Conservation (phyloP, 2,329 filamentous ascomycete species). For the Hymenoscyphus infarciens region DNA sequence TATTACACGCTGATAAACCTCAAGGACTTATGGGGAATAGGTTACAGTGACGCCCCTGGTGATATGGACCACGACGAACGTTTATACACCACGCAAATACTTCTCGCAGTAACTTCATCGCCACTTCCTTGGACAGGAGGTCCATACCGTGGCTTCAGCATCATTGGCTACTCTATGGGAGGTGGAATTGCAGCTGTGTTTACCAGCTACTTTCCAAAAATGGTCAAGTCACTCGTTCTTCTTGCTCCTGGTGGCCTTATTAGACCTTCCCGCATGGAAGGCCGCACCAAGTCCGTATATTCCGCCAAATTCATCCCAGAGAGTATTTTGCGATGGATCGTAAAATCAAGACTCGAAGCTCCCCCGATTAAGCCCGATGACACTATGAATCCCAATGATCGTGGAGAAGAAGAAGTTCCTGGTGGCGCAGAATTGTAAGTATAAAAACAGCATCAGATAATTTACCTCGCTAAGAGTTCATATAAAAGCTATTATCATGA, state of each 20-base stretch:
- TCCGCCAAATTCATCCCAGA: background rate
- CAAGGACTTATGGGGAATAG: conserved; percentile 41
- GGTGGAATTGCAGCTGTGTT: background rate
- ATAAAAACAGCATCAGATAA: too few species aligned
- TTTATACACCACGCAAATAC: conserved; percentile 62
- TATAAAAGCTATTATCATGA: too few species aligned
- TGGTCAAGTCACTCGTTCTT: background rate
- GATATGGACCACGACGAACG: conserved; percentile 53
- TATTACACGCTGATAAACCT: background rate
- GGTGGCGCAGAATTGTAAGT: too few species aligned
- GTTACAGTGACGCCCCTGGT: conserved; percentile 69
- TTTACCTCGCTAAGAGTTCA: too few species aligned
- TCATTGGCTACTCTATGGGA: conserved; percentile 2
- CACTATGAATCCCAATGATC: too few species aligned
- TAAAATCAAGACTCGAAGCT: background rate
- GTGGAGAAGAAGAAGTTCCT: too few species aligned
- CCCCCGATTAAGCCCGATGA: too few species aligned
- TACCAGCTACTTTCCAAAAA: background rate
- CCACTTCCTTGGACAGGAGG: conserved; percentile 46
- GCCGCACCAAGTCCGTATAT: background rate
- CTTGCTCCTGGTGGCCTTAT: background rate
- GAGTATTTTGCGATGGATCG: background rate
- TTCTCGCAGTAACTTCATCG: conserved; percentile 60
- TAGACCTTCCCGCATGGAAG: background rate
- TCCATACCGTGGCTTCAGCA: background rate